Evolutionary conservation across 2,329 filamentous ascomycete species (phyloP), one percentile per base, ranked within the genome.

Genomic region (Paecilomyces formosus): DNA sequence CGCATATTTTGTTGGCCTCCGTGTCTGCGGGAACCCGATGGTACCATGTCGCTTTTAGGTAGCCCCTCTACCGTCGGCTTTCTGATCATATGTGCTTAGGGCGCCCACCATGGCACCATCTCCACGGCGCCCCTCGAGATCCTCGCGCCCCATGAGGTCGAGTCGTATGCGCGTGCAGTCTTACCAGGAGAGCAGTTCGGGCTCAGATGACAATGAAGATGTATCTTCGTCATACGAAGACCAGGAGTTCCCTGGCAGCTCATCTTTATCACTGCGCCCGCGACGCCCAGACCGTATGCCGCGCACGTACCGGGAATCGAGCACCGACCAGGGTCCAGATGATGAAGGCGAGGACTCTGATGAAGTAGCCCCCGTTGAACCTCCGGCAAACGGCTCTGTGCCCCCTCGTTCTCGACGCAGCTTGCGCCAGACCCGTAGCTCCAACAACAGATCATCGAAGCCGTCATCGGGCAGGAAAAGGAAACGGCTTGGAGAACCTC

Each of bases 171-270:
- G 65, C 55, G 69, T 76, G 28, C 61, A 68, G 50, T 71, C 72
- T 28, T 77, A 77, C 56, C 74, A 76, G 62, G 69, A 72, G 18
- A 71, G 67, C 55, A 65, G 66, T 12, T 72, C 71, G 3, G 70
- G 72, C 15, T 31, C 30, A 12, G 67, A 70, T 13, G 67, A 63
- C 15, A 58, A 62, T 30, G 58, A 62, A 18, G 58, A 63, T 26
- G 55, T 63, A 22, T 56, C 33, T 11, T 54, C 61, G 4, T 62
- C 56, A 3, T 60, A 63, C 15, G 54, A 60, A n/a, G 61, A 60
- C n/a, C 21, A 18, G 7, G 15, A 24, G 11, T 30, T 52, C 50
- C 24, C 13, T 26, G 51, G 39, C 49, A 26, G 24, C 52, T n/a
- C 49, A 12, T 68, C 69, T 12, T 59, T 69, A 8, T 68, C 71